Conservation (phyloP, 1,139 yeast genomes). For the Saccharomyces hybrid region DNA sequence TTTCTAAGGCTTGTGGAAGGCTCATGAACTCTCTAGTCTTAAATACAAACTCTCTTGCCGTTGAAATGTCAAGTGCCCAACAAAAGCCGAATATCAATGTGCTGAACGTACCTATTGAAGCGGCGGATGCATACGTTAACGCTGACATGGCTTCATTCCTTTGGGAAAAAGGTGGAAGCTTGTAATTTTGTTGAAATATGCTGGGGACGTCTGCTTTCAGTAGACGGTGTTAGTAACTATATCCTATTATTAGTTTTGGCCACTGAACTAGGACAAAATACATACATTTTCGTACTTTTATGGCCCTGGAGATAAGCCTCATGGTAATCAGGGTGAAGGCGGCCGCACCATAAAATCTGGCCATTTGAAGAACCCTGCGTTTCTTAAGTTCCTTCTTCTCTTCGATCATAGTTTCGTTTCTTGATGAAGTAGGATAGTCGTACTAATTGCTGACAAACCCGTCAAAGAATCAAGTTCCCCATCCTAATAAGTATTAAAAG, state of each 20-base stretch:
- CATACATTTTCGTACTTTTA: slow-evolving; percentile 62
- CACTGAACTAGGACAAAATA: slow-evolving; percentile 5
- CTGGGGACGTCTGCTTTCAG: slow-evolving; percentile 47
- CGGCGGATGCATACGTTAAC: slow-evolving; percentile 68
- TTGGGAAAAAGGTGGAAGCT: slow-evolving; percentile 74
- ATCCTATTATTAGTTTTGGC: neutral
- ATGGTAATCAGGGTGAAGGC: slow-evolving; percentile 65
- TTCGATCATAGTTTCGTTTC: slow-evolving; percentile 9
- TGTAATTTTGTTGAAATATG: slow-evolving; percentile 76
- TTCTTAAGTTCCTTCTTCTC: slow-evolving; percentile 32
- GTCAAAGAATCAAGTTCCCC: neutral
- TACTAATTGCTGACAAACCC: neutral
- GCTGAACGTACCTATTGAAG: slow-evolving; percentile 66
- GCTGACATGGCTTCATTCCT: slow-evolving; percentile 84
- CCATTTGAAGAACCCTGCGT: slow-evolving; percentile 65
- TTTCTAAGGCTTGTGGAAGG: slow-evolving; percentile 45
- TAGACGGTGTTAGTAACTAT: neutral
- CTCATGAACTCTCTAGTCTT: slow-evolving; percentile 62
- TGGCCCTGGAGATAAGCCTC: slow-evolving; percentile 66
- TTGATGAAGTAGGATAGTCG: neutral
- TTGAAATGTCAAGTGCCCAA: slow-evolving; percentile 71
- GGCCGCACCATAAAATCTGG: slow-evolving; percentile 64
- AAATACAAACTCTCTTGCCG: slow-evolving; percentile 62
- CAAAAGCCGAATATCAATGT: slow-evolving; percentile 70
- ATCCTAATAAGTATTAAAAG: neutral